phyloP scores from a whole-genome alignment of 1,139 yeast species.

The Saccharomyces hybrid region DNA sequence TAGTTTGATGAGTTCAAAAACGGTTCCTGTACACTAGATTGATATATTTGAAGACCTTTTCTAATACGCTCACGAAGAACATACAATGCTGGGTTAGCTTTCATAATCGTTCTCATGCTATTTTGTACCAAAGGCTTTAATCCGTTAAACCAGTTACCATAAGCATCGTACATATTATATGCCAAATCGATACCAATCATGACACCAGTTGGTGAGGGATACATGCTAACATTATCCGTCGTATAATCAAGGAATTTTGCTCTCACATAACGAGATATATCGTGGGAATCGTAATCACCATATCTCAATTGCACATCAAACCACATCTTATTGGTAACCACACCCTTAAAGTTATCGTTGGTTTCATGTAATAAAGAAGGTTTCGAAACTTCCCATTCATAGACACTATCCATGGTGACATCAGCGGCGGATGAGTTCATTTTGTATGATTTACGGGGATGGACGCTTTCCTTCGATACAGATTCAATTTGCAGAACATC shows the following conservation, averaged over 20 bases:
- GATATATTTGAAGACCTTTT: conserved; percentile 87
- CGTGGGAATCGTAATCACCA: conserved; percentile 97
- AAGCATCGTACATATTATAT: conserved; percentile 91
- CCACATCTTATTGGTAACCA: conserved; percentile 71
- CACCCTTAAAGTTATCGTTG: conserved; percentile 43
- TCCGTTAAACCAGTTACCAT: conserved; percentile 97
- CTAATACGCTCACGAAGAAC: conserved; percentile 90
- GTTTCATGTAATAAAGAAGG: conserved; percentile 72
- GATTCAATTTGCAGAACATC: conserved; percentile 76
- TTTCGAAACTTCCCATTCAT: conserved; percentile 76
- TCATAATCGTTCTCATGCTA: conserved; percentile 92
- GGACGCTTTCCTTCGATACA: conserved; percentile 88
- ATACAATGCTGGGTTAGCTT: conserved; percentile 86
- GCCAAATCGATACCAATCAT: conserved; percentile 90
- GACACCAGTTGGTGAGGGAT: conserved; percentile 91
- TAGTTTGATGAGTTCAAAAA: conserved; percentile 83
- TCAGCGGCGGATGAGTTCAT: conserved; percentile 97
- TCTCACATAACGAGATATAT: conserved; percentile 86
- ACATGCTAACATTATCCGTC: conserved; percentile 72
- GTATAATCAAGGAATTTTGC: conserved; percentile 93
- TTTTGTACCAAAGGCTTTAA: conserved; percentile 82
- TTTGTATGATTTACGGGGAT: conserved; percentile 93
- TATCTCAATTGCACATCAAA: conserved; percentile 92
- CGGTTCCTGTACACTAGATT: conserved; percentile 90
- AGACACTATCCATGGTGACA: conserved; percentile 64